Conservation (phyloP, 2,329 filamentous ascomycete species). For the Beauveria medogensis region DNA sequence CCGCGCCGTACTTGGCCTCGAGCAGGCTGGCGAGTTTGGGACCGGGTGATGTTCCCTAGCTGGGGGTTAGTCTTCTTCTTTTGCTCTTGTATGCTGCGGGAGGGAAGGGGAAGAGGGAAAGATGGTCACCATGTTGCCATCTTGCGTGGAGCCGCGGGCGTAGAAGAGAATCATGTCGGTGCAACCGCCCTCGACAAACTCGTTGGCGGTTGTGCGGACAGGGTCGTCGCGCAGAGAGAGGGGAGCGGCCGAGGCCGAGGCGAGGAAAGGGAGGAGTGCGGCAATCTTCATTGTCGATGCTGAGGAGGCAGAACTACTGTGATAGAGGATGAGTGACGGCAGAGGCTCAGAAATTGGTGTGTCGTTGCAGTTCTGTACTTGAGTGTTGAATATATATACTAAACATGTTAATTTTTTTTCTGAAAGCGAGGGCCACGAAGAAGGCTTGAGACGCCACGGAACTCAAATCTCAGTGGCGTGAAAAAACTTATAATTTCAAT, state of each 20-base stretch:
- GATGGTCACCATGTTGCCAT: constrained; percentile 15
- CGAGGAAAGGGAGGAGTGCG: background rate
- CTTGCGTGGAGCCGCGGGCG: constrained; percentile 18
- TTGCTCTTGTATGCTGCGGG: background rate
- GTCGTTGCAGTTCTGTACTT: too few species aligned
- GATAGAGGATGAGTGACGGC: background rate
- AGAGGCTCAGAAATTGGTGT: background rate
- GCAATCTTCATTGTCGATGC: background rate
- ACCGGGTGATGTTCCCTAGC: constrained; percentile 14
- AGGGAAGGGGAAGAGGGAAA: background rate
- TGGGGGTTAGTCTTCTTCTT: background rate
- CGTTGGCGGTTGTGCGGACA: constrained; percentile 13
- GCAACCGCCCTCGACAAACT: constrained; percentile 19
- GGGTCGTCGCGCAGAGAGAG: too few species aligned
- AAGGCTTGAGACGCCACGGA: too few species aligned
- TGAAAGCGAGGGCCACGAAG: too few species aligned
- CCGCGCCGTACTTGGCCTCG: constrained; percentile 16
- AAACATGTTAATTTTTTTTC: too few species aligned
- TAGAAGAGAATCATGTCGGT: constrained; percentile 19
- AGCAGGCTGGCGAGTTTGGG: constrained; percentile 13
- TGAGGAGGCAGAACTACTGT: background rate
- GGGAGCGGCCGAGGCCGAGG: background rate
- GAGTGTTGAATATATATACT: too few species aligned
- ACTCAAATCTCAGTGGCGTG: too few species aligned
- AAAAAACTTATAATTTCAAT: background rate